Evolutionary conservation across 2,329 filamentous ascomycete species (phyloP).

Genomic region (Claviceps sp.): DNA sequence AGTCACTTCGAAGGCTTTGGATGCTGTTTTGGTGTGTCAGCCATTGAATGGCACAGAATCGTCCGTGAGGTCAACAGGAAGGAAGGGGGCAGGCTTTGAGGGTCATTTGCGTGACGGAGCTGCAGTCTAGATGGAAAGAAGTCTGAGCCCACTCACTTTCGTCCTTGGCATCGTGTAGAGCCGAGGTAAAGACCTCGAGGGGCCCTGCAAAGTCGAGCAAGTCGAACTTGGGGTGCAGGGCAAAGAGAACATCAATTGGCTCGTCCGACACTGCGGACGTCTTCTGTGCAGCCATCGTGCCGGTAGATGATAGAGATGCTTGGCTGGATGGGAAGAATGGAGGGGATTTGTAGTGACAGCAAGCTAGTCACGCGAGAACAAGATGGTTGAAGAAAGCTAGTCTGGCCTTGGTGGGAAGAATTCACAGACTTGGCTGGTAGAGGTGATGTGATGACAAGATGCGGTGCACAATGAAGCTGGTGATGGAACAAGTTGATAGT

Average conservation of each 20-base stretch:
- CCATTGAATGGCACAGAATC: background rate
- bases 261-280: conserved; percentile 42
- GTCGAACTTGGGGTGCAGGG: conserved; percentile 46
- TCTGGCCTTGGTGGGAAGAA: background rate
- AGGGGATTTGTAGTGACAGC: background rate
- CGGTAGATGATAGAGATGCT: conserved; percentile 7
- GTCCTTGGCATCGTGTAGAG: conserved; percentile 40
- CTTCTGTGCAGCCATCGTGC: conserved; percentile 44
- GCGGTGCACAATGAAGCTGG: background rate
- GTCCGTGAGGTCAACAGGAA: too few species aligned
- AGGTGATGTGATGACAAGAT: background rate
- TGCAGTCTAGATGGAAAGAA: too few species aligned
- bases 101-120: too few species aligned
- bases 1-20: conserved; percentile 46
- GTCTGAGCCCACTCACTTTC: conserved; percentile 22
- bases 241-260: conserved; percentile 46
- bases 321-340: conserved; percentile 5
- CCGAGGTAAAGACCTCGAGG: conserved; percentile 35
- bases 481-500: background rate
- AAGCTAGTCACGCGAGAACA: background rate
- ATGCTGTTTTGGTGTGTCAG: conserved; percentile 22
- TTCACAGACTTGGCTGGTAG: background rate
- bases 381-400: background rate
- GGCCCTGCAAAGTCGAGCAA: conserved; percentile 45
- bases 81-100: too few species aligned